These are phyloP conservation scores for Neckera pumila DNA, from an alignment of 225 moss, liverwort and hornwort genomes.

Conservation along the genomic window DNA sequence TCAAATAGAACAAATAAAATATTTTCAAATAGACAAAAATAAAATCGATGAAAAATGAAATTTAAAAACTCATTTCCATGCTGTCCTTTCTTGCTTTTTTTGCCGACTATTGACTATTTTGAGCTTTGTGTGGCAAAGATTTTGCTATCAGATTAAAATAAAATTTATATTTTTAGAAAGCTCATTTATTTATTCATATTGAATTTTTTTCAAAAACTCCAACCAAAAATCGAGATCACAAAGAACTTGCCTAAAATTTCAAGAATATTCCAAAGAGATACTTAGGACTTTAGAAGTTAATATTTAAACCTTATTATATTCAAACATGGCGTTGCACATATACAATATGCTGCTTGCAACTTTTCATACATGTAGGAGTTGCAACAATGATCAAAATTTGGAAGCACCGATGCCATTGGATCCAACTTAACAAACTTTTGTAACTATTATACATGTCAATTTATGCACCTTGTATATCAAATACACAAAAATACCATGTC, in stretches of 20 bases:
- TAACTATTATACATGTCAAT: neutral
- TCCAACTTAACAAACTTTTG: accelerated
- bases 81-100: too few relatives aligned
- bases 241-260: neutral
- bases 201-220: too few relatives aligned
- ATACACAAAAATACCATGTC: accelerated
- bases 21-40: neutral
- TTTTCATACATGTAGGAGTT: neutral
- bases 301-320: neutral
- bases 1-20: neutral
- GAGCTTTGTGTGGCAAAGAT: neutral
- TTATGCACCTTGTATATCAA: neutral
- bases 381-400: neutral
- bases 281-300: neutral
- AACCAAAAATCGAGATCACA: neutral
- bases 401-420: neutral
- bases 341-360: too few relatives aligned
- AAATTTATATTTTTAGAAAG: neutral
- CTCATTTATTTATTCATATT: neutral
- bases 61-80: too few relatives aligned
- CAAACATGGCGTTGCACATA: neutral
- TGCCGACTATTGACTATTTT: neutral
- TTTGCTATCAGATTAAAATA: neutral
- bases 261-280: neutral
- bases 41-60: neutral